Base-by-base conservation (phyloP, 1,139 yeast species). In the Pichia sp. region DNA sequence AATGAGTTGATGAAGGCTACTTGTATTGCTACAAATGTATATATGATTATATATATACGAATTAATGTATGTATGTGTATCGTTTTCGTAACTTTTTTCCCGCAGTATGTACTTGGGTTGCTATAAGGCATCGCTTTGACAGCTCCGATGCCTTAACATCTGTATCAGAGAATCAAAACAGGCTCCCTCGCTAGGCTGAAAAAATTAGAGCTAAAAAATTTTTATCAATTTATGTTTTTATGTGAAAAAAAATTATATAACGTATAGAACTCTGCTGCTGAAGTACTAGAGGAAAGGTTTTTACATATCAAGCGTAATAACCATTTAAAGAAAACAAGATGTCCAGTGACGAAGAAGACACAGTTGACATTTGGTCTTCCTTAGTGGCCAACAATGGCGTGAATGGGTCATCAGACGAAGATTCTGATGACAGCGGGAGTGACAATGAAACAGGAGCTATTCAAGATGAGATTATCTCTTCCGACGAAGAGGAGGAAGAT, bases 301-400 rank as follows among this genome's bases (percentile, higher is more conserved):
- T 40, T 40, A 40, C 8, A 16, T 40, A 40, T n/a, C 16, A n/a
- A 40, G 16, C 16, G 16, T 42, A 2, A 16, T 19, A 23, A 5
- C 8, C 10, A n/a, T 16, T 8, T 5, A 26, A n/a, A 44, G 23
- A 29, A 38, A 5, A 13, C 19, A 36, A 10, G 32, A 51, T 51
- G 52, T 49, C 61, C 51, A 75, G 73, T 50, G 85, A 79, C 67
- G 89, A 83, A 65, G 87, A 81, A 64, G 86, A 76, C 15, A 36
- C 40, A 8, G 78, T 73, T 65, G 92, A 87, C 68, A 87, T 88
- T 64, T 85, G 90, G 41, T 75, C 80, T 41, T 75, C 83, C 47
- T 75, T 87, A 53, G 88, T 86, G 3, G 32, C 30, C 4, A 48
- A 19, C 29, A 31, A 48, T n/a, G 46, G 38, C 8, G 30, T 30